These are phyloP conservation scores for Geosmithia putterillii DNA, from an alignment of 2,329 filamentous ascomycete genomes.

Conservation along the genomic window DNA sequence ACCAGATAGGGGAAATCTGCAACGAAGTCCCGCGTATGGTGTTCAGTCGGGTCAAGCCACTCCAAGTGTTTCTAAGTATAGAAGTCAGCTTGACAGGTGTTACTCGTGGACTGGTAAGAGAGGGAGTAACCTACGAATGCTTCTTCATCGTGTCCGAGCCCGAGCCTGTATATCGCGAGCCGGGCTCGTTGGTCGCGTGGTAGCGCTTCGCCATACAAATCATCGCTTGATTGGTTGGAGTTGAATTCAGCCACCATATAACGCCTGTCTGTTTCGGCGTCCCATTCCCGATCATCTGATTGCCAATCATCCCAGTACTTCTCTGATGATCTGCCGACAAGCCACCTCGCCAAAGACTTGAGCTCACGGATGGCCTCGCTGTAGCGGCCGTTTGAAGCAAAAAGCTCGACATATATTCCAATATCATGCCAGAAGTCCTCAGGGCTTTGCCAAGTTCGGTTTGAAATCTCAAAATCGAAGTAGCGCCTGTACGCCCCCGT, in stretches of 20 bases:
- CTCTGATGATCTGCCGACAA: conserved; percentile 65
- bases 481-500: conserved; percentile 35
- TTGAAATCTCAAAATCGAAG: conserved; percentile 27
- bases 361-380: conserved; percentile 55
- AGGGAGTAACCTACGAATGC: conserved; percentile 50
- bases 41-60: conserved; percentile 55
- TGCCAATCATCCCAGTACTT: conserved; percentile 61
- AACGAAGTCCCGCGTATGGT: conserved; percentile 30
- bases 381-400: conserved; percentile 51
- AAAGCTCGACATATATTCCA: conserved; percentile 74
- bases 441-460: conserved; percentile 17
- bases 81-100: conserved; percentile 4
- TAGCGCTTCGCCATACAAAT: conserved; percentile 59
- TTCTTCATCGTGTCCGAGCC: conserved; percentile 55
- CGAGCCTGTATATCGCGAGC: conserved; percentile 71
- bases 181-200: conserved; percentile 77
- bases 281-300: conserved; percentile 82
- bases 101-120: background rate
- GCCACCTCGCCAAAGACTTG: conserved; percentile 66
- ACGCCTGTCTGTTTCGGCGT: conserved; percentile 59
- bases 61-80: conserved; percentile 46
- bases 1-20: conserved; percentile 69
- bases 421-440: conserved; percentile 65
- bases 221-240: conserved; percentile 34
- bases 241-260: conserved; percentile 47